A percentile compares a stretch with the other conserved stretches of the same genome.
Evolutionary conservation across 768 basidiomycete genomes (phyloP).

Genomic region (Phylloporus sp.): DNA sequence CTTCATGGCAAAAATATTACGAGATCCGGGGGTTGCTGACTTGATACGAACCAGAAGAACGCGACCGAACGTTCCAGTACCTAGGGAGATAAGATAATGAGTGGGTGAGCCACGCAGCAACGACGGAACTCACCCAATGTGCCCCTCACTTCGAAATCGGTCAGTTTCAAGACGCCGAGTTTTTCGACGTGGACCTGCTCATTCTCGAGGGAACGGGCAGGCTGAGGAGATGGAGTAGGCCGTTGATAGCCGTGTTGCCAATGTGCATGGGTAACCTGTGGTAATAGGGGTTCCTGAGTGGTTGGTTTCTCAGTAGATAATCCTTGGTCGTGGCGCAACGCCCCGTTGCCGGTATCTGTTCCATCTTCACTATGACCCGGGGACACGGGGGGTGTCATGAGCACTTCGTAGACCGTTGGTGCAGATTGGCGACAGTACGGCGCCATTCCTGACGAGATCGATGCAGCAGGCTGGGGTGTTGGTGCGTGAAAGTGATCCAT

Average conservation of each 20-base stretch:
- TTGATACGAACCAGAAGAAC: slow-evolving; percentile 84
- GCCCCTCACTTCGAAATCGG: slow-evolving; percentile 78
- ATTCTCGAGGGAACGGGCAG: slow-evolving; percentile 61
- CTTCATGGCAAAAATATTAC: slow-evolving; percentile 78
- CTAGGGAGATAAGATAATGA: slow-evolving; percentile 36
- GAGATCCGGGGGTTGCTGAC: slow-evolving; percentile 40
- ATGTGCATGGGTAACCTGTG: slow-evolving; percentile 7
- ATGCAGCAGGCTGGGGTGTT: slow-evolving; percentile 15
- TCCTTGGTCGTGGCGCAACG: slow-evolving; percentile 13
- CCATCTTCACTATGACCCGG: slow-evolving; percentile 46
- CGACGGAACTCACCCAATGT: slow-evolving; percentile 52
- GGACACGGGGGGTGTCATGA: slow-evolving; percentile 68
- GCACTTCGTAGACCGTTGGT: slow-evolving; percentile 48
- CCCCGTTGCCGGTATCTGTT: slow-evolving; percentile 14
- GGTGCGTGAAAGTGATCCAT: slow-evolving; percentile 27
- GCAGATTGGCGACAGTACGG: slow-evolving; percentile 36
- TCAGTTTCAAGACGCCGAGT: slow-evolving; percentile 53
- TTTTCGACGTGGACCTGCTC: slow-evolving; percentile 60
- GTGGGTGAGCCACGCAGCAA: not conserved
- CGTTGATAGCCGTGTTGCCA: slow-evolving; percentile 9
- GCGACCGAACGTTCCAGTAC: slow-evolving; percentile 94
- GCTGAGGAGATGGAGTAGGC: slow-evolving; percentile 31
- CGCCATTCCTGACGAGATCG: slow-evolving; percentile 10
- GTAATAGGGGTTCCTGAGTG: slow-evolving; percentile 7
- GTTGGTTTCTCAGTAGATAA: slow-evolving; percentile 8